Evolutionary conservation across 1,139 yeast species (phyloP), one percentile per base, ranked within the genome.

Genomic region (Candida glucosophila): DNA sequence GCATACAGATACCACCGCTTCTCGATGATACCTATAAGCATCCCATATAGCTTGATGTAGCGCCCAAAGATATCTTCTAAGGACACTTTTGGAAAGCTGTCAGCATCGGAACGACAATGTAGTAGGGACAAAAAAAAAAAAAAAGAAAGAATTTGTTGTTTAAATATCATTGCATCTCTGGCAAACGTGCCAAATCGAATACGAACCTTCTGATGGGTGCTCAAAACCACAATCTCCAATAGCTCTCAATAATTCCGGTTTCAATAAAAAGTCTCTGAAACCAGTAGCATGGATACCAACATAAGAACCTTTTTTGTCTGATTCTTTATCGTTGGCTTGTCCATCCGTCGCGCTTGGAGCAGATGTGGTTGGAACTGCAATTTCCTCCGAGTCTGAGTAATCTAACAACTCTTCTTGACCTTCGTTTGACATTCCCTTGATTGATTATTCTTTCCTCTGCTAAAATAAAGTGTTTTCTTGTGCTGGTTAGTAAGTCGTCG

Each of bases 201-300:
- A 78, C 88, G 73, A 63, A 80, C 90, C 93, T 78, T 90, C 98
- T 38, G 96, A 86, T 41, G 98, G 98, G 67, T 90, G 98, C 68
- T 90, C 98, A 54, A 90, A 90, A 70, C 98, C 98, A 69, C 96
- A 86, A 62, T 90, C 98, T 44, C 90, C 94, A 53, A 90, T 90
- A 40, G 98, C 98, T 63, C 98, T 80, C 47, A 90, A 72, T 45
- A 90, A 72, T 61, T 90, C 98, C 15, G 97, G 96, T 67, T 90
- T 90, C 58, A 90, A 73, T 50, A 90, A 67, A 62, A 90, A 90
- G 62, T 90, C 98, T 64, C 94, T 85, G 77, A 90, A 90, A 55
- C 97, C 96, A 37, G 97, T 88, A 41, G 97, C 90, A 59, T 90
- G 97, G 48, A 86, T 83, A 52, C 97, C 97, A 35, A 88, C 97